A percentile compares a stretch with the other conserved stretches of the same genome.
phyloP scores from a whole-genome alignment of 768 basidiomycete genomes.

The Amanita pallidorosea region DNA sequence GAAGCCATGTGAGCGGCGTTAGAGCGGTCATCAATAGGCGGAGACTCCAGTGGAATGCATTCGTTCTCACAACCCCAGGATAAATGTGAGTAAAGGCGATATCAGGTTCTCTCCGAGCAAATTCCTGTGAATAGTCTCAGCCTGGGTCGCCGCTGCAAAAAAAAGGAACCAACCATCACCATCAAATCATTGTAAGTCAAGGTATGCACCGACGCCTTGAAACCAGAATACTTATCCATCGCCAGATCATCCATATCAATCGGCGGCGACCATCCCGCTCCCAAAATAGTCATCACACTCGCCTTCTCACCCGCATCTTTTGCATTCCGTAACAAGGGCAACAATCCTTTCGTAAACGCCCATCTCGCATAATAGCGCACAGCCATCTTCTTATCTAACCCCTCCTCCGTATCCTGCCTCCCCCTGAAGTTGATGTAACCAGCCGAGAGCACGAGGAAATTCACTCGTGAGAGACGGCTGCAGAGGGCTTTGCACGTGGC shows the following conservation, averaged over 20 bases:
- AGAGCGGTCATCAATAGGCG: slow-evolving; percentile 12
- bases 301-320: slow-evolving; percentile 13
- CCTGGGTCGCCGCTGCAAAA: background rate
- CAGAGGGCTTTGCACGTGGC: slow-evolving; percentile 18
- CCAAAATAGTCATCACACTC: slow-evolving; percentile 25
- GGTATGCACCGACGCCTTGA: slow-evolving; percentile 15
- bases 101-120: slow-evolving; percentile 26
- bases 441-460: slow-evolving; percentile 28
- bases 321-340: slow-evolving; percentile 25
- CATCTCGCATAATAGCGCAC: slow-evolving; percentile 29
- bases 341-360: slow-evolving; percentile 25
- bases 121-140: slow-evolving; percentile 17
- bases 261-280: slow-evolving; percentile 14
- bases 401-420: slow-evolving; percentile 28
- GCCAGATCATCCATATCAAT: slow-evolving; percentile 29
- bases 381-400: slow-evolving; percentile 28
- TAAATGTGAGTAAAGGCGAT: slow-evolving; percentile 32
- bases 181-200: slow-evolving; percentile 28
- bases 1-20: slow-evolving; percentile 2
- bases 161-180: slow-evolving; percentile 17
- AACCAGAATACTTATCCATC: slow-evolving; percentile 20
- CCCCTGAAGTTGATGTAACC: slow-evolving; percentile 17
- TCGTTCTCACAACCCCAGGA: slow-evolving; percentile 29
- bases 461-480: slow-evolving; percentile 22
- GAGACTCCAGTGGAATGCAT: slow-evolving; percentile 10